Evolutionary conservation across 129 eudicot species (phyloP).

Genomic region (Tagetes patula): DNA sequence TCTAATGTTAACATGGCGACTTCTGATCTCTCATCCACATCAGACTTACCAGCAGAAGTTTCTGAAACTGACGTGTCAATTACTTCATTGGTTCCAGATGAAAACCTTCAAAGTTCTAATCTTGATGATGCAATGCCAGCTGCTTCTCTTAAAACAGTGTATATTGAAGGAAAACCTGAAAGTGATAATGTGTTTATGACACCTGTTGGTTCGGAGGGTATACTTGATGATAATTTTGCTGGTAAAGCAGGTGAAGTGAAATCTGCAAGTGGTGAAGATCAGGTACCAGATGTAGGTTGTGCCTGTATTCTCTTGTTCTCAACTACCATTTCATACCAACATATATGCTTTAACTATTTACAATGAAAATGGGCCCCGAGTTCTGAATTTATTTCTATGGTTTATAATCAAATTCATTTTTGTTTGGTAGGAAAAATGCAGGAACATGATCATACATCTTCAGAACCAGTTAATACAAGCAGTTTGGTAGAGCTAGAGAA

Average conservation of each 20-base stretch:
- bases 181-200: slow-evolving; percentile 28
- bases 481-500: slow-evolving; percentile 33
- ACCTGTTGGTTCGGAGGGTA: slow-evolving; percentile 37
- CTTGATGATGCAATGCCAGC: slow-evolving; percentile 22
- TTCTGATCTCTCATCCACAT: slow-evolving; percentile 32
- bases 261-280: slow-evolving; percentile 55
- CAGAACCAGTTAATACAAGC: slow-evolving; percentile 40
- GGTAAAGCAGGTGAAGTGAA: slow-evolving; percentile 40
- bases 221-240: slow-evolving; percentile 25
- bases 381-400: slow-evolving; percentile 20
- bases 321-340: slow-evolving; percentile 21
- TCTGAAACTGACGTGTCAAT: slow-evolving; percentile 33
- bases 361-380: not conserved
- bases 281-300: slow-evolving; percentile 99
- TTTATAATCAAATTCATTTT: slow-evolving; percentile 41
- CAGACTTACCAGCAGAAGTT: slow-evolving; percentile 36
- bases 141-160: slow-evolving; percentile 27
- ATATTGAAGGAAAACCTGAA: slow-evolving; percentile 29
- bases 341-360: slow-evolving; percentile 8
- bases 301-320: slow-evolving; percentile 65
- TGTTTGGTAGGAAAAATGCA: slow-evolving; percentile 88
- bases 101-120: slow-evolving; percentile 22
- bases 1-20: slow-evolving; percentile 28
- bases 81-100: slow-evolving; percentile 24
- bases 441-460: slow-evolving; percentile 53